Evolutionary conservation across 2,329 filamentous ascomycete genomes (phyloP).

Genomic region (Amphichorda felina): DNA sequence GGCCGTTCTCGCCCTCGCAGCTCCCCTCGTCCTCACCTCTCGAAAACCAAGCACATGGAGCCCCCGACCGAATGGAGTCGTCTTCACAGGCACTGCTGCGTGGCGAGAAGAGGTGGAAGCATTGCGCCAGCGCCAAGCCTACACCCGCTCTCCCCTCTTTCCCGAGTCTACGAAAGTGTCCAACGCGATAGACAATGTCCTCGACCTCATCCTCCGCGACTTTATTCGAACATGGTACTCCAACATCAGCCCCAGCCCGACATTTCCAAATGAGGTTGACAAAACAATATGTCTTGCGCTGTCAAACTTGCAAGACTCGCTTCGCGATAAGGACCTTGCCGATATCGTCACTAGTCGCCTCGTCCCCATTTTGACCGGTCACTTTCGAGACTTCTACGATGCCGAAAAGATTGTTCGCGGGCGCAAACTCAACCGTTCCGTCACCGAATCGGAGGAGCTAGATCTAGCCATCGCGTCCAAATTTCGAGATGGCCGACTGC

Average conservation of each 20-base stretch:
- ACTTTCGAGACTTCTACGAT: constrained; percentile 83
- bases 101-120: constrained; percentile 64
- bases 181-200: constrained; percentile 64
- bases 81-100: constrained; percentile 47
- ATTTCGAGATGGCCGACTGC: constrained; percentile 78
- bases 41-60: constrained; percentile 31
- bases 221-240: constrained; percentile 86
- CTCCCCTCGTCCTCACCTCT: constrained; percentile 42
- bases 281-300: constrained; percentile 64
- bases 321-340: constrained; percentile 69
- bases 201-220: constrained; percentile 67
- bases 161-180: constrained; percentile 68
- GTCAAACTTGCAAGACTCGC: constrained; percentile 55
- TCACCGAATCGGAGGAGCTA: constrained; percentile 94
- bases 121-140: constrained; percentile 53
- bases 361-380: constrained; percentile 77
- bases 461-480: constrained; percentile 93
- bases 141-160: constrained; percentile 60
- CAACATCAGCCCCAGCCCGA: constrained; percentile 67
- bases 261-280: constrained; percentile 82
- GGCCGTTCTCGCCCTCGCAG: constrained; percentile 40
- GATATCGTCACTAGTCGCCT: constrained; percentile 72
- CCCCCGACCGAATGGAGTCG: constrained; percentile 30
- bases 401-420: constrained; percentile 82
- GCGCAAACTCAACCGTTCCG: constrained; percentile 72